phyloP scores from a whole-genome alignment of 176 grass and related monocot genomes.

The Avena eriantha region DNA sequence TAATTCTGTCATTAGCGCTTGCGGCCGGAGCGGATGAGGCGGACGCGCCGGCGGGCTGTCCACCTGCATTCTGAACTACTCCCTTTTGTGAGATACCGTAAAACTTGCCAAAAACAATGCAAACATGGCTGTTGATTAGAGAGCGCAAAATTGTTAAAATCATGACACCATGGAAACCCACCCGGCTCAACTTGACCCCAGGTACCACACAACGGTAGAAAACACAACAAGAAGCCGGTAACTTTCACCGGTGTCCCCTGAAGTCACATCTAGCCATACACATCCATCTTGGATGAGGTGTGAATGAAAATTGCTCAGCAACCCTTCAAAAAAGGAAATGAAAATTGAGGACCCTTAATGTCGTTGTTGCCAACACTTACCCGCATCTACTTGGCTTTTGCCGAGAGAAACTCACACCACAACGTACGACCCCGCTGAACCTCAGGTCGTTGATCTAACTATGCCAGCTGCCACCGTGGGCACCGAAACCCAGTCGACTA shows the following conservation, averaged over 20 bases:
- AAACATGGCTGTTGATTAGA: not conserved
- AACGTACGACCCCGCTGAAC: not conserved
- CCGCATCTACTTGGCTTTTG: not conserved
- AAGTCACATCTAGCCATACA: not conserved
- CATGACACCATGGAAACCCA: not conserved
- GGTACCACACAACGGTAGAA: not conserved
- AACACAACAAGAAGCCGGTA: not conserved
- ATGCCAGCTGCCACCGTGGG: not conserved
- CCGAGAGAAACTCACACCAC: not conserved
- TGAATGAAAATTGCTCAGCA: not conserved
- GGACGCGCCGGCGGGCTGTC: too few relatives aligned
- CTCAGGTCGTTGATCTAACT: not conserved
- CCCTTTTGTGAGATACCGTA: too few relatives aligned
- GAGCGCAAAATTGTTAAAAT: not conserved
- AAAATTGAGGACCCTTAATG: not conserved
- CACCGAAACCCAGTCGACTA: not conserved
- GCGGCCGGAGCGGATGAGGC: too few relatives aligned
- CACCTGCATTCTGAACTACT: too few relatives aligned
- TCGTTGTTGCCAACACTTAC: not conserved
- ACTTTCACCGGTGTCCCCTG: not conserved
- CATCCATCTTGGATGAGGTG: not conserved
- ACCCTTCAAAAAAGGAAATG: not conserved
- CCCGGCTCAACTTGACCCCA: not conserved
- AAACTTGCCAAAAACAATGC: not conserved
- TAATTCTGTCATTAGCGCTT: too few relatives aligned